A percentile compares a stretch with the other conserved stretches of the same genome.
These are phyloP conservation scores for Dictyostelium citrinum DNA, from an alignment of 78 protist genomes.

Conservation along the genomic window DNA sequence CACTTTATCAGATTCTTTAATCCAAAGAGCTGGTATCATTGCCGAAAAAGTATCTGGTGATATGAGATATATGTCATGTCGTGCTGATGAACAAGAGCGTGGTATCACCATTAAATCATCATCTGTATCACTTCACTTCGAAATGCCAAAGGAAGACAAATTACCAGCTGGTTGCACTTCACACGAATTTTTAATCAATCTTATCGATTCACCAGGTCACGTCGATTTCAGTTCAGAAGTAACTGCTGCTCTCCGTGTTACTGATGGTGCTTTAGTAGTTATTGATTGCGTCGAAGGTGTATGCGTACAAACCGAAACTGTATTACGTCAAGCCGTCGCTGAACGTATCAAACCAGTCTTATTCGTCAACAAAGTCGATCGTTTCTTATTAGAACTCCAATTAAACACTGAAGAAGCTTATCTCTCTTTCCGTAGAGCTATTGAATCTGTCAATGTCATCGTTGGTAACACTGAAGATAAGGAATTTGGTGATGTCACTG, in stretches of 20 bases:
- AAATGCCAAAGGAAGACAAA: constrained; percentile 73
- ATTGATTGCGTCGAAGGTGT: constrained; percentile 99
- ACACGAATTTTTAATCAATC: constrained; percentile 94
- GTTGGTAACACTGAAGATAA: constrained; percentile 94
- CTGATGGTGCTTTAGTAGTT: constrained; percentile 99
- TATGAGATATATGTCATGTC: constrained; percentile 96
- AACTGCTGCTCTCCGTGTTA: constrained; percentile 99
- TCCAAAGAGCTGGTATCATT: constrained; percentile 99
- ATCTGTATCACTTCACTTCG: constrained; percentile 96
- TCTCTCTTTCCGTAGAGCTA: constrained; percentile 91
- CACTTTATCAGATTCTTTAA: constrained; percentile 99
- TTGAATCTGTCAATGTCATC: constrained; percentile 95
- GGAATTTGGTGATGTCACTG: constrained; percentile 94
- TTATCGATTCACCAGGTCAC: constrained; percentile 99
- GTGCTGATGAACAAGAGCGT: constrained; percentile 98
- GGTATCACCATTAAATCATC: constrained; percentile 99
- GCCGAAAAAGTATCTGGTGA: constrained; percentile 97
- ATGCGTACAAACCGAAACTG: constrained; percentile 99
- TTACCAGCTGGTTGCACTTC: constrained; percentile 65
- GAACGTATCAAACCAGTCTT: constrained; percentile 99
- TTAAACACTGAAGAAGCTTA: constrained; percentile 95
- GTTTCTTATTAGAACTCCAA: constrained; percentile 97
- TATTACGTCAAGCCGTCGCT: constrained; percentile 98
- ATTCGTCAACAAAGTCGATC: constrained; percentile 99
- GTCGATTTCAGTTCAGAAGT: constrained; percentile 99